phyloP scores from a whole-genome alignment of 2,329 filamentous ascomycete species.

The Penicillium occitanis region DNA sequence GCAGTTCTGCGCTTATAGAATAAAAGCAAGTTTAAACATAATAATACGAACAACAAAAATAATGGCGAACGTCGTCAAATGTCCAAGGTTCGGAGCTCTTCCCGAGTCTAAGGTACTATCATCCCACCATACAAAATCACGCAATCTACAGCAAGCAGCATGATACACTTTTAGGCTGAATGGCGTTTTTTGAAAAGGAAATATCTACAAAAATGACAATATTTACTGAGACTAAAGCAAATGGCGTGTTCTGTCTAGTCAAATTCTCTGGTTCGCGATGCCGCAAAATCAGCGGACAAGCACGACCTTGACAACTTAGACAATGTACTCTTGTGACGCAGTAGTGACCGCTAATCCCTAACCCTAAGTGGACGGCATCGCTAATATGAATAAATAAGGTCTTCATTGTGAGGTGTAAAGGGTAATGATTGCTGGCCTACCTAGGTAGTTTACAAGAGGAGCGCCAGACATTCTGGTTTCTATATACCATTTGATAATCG shows the following conservation, averaged over 20 bases:
- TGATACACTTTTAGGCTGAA: conserved; percentile 8
- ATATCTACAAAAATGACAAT: background rate
- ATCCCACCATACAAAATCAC: conserved; percentile 1
- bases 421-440: background rate
- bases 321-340: background rate
- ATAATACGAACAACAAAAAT: background rate
- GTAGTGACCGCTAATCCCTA: background rate
- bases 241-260: background rate
- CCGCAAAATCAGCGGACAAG: background rate
- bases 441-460: background rate
- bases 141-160: background rate
- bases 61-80: background rate
- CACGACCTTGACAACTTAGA: background rate
- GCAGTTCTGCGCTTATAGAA: background rate
- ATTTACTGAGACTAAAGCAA: background rate
- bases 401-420: background rate
- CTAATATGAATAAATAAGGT: background rate
- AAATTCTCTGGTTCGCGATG: background rate
- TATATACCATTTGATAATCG: background rate
- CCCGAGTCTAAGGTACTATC: background rate
- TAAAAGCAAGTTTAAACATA: background rate
- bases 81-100: background rate
- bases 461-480: background rate
- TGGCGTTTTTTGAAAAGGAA: conserved; percentile 9
- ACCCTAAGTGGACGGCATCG: background rate